A percentile compares a stretch with the other conserved stretches of the same genome.
phyloP scores from a whole-genome alignment of 192 early-diverging fungal genomes.

The Gonapodya sp. region DNA sequence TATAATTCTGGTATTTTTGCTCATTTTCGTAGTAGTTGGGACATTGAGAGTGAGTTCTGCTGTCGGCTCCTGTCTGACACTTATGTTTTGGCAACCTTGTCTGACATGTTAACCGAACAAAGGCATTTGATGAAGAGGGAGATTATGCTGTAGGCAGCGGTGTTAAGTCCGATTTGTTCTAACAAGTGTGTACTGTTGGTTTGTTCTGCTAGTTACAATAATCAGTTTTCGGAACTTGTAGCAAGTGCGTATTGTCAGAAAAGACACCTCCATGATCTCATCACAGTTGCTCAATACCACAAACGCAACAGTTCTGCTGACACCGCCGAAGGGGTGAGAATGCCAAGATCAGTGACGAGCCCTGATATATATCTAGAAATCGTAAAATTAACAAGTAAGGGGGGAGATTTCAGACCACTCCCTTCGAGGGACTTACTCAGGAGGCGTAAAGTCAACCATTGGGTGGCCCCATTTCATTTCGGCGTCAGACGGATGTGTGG shows the following conservation, averaged over 20 bases:
- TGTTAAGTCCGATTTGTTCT: neutral
- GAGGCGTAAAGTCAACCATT: conserved; percentile 86
- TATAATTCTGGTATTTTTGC: neutral
- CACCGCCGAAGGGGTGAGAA: conserved; percentile 83
- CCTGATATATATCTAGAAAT: conserved; percentile 61
- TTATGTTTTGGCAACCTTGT: too few relatives aligned
- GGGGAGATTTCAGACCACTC: neutral
- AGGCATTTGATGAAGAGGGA: neutral
- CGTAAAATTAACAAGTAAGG: neutral
- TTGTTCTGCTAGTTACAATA: neutral
- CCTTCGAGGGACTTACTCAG: too few relatives aligned
- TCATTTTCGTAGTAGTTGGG: neutral
- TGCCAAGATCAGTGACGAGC: conserved; percentile 83
- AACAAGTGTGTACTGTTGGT: neutral
- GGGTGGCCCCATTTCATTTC: conserved; percentile 45
- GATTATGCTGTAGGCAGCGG: neutral
- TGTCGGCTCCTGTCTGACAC: too few relatives aligned
- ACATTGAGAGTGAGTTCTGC: neutral
- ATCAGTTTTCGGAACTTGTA: neutral
- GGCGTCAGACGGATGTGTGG: neutral
- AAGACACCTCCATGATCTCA: neutral
- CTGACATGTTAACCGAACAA: too few relatives aligned
- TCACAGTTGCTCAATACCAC: neutral
- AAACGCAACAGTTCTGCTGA: neutral
- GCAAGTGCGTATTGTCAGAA: neutral